Conservation (phyloP, 108 stramenopile species). For the Skeletonema menzelii region DNA sequence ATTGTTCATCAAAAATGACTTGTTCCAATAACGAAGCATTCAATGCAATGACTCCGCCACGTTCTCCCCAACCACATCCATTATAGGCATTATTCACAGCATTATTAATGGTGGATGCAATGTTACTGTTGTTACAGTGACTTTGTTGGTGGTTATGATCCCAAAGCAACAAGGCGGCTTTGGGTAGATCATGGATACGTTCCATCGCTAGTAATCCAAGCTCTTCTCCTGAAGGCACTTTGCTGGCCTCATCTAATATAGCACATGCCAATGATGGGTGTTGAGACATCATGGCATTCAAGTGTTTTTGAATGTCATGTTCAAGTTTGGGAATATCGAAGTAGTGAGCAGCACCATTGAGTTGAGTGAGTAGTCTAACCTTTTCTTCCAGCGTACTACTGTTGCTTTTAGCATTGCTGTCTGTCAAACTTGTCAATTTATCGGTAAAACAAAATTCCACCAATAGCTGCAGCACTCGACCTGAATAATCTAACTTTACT, state of each 20-base stretch:
- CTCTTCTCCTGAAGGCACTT: slow-evolving; percentile 36
- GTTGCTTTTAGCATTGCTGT: background rate
- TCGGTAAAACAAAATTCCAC: slow-evolving; percentile 56
- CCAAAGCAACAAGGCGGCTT: slow-evolving; percentile 32
- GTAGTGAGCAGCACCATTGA: slow-evolving; percentile 37
- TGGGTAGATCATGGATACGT: slow-evolving; percentile 35
- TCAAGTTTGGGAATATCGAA: slow-evolving; percentile 46
- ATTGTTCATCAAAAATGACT: slow-evolving; percentile 41
- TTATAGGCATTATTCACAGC: background rate
- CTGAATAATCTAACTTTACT: slow-evolving; percentile 45
- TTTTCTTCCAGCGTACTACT: slow-evolving; percentile 5
- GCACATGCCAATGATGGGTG: slow-evolving; percentile 46
- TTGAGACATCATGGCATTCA: slow-evolving; percentile 28
- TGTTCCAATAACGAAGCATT: slow-evolving; percentile 36
- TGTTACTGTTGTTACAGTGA: background rate
- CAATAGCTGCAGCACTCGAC: slow-evolving; percentile 38
- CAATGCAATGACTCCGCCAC: slow-evolving; percentile 28
- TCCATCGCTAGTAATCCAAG: slow-evolving; percentile 20
- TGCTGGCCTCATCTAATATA: slow-evolving; percentile 44
- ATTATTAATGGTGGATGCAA: background rate
- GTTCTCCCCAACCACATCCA: slow-evolving; percentile 2
- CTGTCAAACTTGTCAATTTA: slow-evolving; percentile 17
- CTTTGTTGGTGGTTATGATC: background rate
- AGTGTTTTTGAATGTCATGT: slow-evolving; percentile 17
- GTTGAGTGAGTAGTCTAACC: slow-evolving; percentile 31